Conservation (phyloP, 1,284 basidiomycete genomes). For the Cryptococcus neoformans region DNA sequence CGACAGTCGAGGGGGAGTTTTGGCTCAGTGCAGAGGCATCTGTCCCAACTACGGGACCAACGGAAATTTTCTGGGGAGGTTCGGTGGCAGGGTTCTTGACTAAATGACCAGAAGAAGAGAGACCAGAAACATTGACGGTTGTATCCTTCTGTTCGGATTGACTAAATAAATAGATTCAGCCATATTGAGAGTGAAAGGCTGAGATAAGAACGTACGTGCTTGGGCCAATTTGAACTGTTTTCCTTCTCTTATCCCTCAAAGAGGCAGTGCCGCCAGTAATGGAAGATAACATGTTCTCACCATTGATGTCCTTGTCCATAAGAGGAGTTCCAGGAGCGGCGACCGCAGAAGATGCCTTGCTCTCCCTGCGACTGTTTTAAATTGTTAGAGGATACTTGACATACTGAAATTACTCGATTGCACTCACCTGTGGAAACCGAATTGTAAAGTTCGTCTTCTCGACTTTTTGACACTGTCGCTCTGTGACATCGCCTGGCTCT, state of each 20-base stretch:
- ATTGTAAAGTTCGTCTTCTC: conserved; percentile 33
- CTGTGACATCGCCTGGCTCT: conserved; percentile 17
- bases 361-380: conserved; percentile 3
- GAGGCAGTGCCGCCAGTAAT: neutral
- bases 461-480: conserved; percentile 33
- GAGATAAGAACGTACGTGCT: neutral
- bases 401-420: neutral
- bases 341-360: conserved; percentile 3
- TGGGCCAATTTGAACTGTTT: conserved; percentile 1
- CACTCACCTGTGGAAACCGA: conserved; percentile 31
- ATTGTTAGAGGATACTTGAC: neutral
- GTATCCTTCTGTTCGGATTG: neutral
- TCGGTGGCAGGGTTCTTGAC: neutral
- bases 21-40: conserved; percentile 21
- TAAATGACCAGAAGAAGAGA: no score
- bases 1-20: conserved; percentile 36
- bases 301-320: conserved; percentile 20
- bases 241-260: neutral
- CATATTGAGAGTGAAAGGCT: no score
- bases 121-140: neutral
- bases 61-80: conserved; percentile 14
- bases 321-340: conserved; percentile 22
- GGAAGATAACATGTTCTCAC: neutral
- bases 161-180: neutral
- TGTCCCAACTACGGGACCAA: conserved; percentile 26